Base-by-base conservation (phyloP, 2,329 filamentous ascomycete species). In the Ophiostoma fasciatum region DNA sequence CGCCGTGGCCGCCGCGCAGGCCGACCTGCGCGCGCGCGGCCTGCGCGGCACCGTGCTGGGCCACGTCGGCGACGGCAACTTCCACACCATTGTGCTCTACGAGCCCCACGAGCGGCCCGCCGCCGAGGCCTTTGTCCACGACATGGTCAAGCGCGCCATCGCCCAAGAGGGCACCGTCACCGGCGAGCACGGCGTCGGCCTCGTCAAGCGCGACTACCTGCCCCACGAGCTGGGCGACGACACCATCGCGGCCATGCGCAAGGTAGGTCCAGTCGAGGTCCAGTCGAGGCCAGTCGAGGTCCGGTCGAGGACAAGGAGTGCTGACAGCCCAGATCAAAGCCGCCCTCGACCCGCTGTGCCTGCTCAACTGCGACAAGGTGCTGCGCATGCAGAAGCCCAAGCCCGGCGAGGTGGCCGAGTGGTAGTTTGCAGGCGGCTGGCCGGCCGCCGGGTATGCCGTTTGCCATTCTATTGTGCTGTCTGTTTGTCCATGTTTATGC, bases 161-260 rank as follows among this genome's bases (percentile, higher is more conserved):
- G 80, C 84, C 59, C 70, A 85, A 61, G 82, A 90, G 56, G 83
- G 83, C 8, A 90, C 83, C 0, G 82, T 85, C 1, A 87, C 82
- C 11, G 83, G 82, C 36, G 82, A 92, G 57, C 82, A 92, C 54
- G 82, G 82, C 28, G 77, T 90, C 36, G 82, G 82, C 7, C 61
- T 92, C 32, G 79, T 88, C 38, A 92, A 92, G 69, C 66, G 82
- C 46, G 82, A 90, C 51, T 88, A 88, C 51, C 64, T 92, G 29
- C 66, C 74, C 9, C 78, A 87, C 50, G 82, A 92, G 58, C 62
- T 90, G 28, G 81, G 82, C n/a, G 63, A 74, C 53, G 63, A 59
- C 11, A 83, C 82, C 0, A n/a, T n/a, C n/a, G n/a, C n/a, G n/a
- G n/a, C n/a, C n/a, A n/a, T n/a, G n/a, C n/a, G n/a, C n/a, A n/a